Percentiles rank a stretch among this genome's conserved stretches.
phyloP scores from a whole-genome alignment of 306 rosid genomes.

The Sindora glabra region DNA sequence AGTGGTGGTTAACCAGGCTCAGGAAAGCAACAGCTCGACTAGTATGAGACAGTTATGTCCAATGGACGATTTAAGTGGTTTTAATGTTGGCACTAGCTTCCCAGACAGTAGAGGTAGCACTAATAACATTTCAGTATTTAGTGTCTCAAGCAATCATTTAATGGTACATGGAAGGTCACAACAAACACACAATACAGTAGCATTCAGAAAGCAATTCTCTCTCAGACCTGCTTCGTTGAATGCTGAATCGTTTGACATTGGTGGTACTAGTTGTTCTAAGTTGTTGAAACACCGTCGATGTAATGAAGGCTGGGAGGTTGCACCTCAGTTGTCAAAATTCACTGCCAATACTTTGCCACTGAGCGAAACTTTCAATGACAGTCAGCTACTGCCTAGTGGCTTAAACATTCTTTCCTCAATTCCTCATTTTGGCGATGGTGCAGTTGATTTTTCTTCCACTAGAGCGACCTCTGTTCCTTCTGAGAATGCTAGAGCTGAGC shows the following conservation, averaged over 20 bases:
- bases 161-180: conserved; percentile 42
- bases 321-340: conserved; percentile 40
- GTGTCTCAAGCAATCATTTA: conserved; percentile 31
- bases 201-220: conserved; percentile 36
- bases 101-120: conserved; percentile 25
- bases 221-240: conserved; percentile 26
- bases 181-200: conserved; percentile 19
- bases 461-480: conserved; percentile 25
- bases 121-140: conserved; percentile 27
- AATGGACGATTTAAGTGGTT: conserved; percentile 34
- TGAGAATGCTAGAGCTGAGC: conserved; percentile 30
- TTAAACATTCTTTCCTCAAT: conserved; percentile 26
- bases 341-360: conserved; percentile 40
- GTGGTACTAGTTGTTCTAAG: conserved; percentile 38
- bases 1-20: conserved; percentile 44
- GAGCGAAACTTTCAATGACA: conserved; percentile 28
- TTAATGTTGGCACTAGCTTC: conserved; percentile 33
- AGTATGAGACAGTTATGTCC: conserved; percentile 35
- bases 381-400: conserved; percentile 33
- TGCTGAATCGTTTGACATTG: conserved; percentile 30
- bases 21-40: conserved; percentile 34
- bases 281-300: conserved; percentile 45
- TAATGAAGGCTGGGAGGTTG: conserved; percentile 47
- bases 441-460: conserved; percentile 41
- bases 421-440: conserved; percentile 23